phyloP scores from a whole-genome alignment of 2,329 filamentous ascomycete genomes.

The Sclerotinia glacialis region DNA sequence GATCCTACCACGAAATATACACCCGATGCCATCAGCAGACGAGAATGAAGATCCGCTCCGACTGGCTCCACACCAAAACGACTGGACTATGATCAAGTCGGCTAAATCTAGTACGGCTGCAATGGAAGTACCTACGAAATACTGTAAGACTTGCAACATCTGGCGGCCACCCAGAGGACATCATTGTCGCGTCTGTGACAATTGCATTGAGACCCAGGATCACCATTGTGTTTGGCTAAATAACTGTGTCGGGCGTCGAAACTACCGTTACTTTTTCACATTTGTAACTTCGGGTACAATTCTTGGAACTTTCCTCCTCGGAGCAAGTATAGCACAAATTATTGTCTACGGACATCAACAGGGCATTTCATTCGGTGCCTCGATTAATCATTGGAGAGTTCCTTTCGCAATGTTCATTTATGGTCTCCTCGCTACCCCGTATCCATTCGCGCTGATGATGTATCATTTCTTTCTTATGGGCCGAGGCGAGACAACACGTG shows the following conservation, averaged over 20 bases:
- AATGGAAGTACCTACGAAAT: slow-evolving; percentile 98
- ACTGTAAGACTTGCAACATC: slow-evolving; percentile 95
- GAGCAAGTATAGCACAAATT: slow-evolving; percentile 76
- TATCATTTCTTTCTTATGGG: slow-evolving; percentile 93
- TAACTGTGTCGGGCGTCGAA: slow-evolving; percentile 93
- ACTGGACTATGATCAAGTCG: slow-evolving; percentile 90
- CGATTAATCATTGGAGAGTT: slow-evolving; percentile 70
- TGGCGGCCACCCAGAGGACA: slow-evolving; percentile 95
- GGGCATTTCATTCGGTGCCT: slow-evolving; percentile 61
- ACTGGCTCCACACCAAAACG: slow-evolving; percentile 80
- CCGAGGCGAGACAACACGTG: slow-evolving; percentile 89
- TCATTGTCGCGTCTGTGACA: slow-evolving; percentile 95
- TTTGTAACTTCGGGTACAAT: slow-evolving; percentile 81
- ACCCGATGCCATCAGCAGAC: slow-evolving; percentile 75
- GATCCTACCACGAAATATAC: slow-evolving; percentile 90
- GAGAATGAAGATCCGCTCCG: slow-evolving; percentile 77
- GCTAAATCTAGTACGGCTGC: slow-evolving; percentile 70
- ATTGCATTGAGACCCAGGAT: slow-evolving; percentile 94
- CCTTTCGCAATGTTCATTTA: slow-evolving; percentile 90
- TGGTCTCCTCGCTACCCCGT: slow-evolving; percentile 68
- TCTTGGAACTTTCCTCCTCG: slow-evolving; percentile 72
- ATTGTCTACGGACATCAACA: slow-evolving; percentile 66
- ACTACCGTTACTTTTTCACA: slow-evolving; percentile 96
- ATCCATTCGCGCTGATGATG: slow-evolving; percentile 77
- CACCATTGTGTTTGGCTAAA: slow-evolving; percentile 99